Conservation (phyloP, 768 basidiomycete species). For the Tylopilus balloui region DNA sequence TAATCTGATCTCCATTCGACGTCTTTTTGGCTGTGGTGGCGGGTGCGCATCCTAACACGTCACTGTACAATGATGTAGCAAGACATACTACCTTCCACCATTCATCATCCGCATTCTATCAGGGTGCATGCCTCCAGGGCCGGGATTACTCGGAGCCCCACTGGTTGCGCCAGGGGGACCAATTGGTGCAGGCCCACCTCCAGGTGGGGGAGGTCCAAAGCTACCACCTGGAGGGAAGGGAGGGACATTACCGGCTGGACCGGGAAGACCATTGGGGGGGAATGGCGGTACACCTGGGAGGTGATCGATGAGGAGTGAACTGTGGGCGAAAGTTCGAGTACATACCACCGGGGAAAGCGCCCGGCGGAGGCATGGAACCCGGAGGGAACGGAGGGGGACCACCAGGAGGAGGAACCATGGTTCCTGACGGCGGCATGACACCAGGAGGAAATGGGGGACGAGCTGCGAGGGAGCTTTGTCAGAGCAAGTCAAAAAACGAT, state of each 20-base stretch:
- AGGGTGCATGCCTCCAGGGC: constrained; percentile 76
- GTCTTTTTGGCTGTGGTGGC: neutral
- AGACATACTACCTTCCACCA: constrained; percentile 17
- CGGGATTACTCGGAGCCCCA: constrained; percentile 32
- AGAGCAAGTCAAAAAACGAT: neutral
- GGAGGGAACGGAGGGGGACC: constrained; percentile 76
- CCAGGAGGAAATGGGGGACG: constrained; percentile 73
- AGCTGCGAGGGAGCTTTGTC: constrained; percentile 33
- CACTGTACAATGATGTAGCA: neutral
- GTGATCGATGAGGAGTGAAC: constrained; percentile 2
- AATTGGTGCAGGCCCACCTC: constrained; percentile 38
- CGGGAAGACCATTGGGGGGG: constrained; percentile 40
- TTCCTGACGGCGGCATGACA: constrained; percentile 41
- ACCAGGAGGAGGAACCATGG: constrained; percentile 51
- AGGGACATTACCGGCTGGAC: constrained; percentile 27
- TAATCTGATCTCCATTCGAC: neutral
- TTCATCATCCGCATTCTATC: constrained; percentile 81
- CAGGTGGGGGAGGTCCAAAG: constrained; percentile 37
- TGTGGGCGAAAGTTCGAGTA: constrained; percentile 3
- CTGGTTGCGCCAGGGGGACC: constrained; percentile 38
- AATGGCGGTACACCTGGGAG: constrained; percentile 46
- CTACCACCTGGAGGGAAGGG: constrained; percentile 31
- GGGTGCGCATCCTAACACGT: neutral
- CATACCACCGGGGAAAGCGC: constrained; percentile 48
- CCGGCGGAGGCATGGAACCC: constrained; percentile 45